phyloP scores from a whole-genome alignment of 495 filamentous ascomycete genomes.

The Lasiosphaeriaceae sp. region DNA sequence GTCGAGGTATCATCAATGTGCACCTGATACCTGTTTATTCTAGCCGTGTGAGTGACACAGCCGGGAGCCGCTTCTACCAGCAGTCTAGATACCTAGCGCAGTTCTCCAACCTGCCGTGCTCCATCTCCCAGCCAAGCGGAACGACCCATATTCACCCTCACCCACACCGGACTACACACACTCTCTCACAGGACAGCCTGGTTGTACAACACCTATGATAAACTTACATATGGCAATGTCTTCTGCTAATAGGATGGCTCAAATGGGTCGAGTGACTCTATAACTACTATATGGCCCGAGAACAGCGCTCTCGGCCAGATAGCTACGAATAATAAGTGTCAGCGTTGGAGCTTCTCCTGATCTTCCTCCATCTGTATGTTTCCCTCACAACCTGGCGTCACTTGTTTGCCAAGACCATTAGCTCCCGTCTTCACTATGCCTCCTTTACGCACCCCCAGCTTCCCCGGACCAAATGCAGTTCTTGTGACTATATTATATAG shows the following conservation, averaged over 20 bases:
- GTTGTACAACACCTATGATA: no score
- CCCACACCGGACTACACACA: not conserved
- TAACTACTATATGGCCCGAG: no score
- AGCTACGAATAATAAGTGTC: not conserved
- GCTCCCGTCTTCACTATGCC: not conserved
- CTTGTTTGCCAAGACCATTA: not conserved
- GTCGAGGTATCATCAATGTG: no score
- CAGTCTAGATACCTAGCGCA: not conserved
- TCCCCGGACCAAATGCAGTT: not conserved
- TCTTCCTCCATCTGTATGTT: not conserved
- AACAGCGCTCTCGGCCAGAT: not conserved
- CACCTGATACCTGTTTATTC: no score
- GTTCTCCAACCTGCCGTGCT: not conserved
- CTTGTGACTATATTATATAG: not conserved
- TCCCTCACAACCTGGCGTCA: not conserved
- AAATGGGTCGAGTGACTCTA: no score
- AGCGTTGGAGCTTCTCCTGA: not conserved
- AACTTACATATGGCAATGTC: no score
- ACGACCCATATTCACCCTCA: not conserved
- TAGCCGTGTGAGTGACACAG: no score
- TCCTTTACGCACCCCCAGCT: not conserved
- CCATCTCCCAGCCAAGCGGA: not conserved
- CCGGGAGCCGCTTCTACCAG: no score
- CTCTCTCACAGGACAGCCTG: not conserved
- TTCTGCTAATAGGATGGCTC: no score